Evolutionary conservation across 495 filamentous ascomycete species (phyloP).

Genomic region (Amniculicola lignicola): DNA sequence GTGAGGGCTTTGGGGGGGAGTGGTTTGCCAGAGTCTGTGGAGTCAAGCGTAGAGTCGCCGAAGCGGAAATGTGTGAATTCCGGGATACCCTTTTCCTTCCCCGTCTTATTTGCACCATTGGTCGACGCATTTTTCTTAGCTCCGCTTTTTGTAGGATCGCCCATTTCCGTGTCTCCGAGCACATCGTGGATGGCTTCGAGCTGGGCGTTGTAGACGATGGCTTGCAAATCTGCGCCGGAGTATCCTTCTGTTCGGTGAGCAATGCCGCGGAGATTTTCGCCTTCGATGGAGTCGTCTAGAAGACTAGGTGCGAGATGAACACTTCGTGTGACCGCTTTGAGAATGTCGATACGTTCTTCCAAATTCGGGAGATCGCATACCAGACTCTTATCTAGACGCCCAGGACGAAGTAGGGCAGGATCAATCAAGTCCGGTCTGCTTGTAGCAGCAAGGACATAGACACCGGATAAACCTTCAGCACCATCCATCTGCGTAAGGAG

Average conservation of each 20-base stretch:
- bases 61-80: conserved; percentile 83
- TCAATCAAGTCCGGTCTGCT: conserved; percentile 90
- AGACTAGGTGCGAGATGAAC: conserved; percentile 65
- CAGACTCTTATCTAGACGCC: conserved; percentile 84
- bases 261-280: conserved; percentile 60
- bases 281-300: conserved; percentile 43
- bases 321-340: conserved; percentile 74
- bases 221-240: conserved; percentile 90
- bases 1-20: conserved; percentile 44
- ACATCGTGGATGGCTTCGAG: conserved; percentile 94
- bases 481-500: conserved; percentile 98
- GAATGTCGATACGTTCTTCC: conserved; percentile 82
- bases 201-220: conserved; percentile 92
- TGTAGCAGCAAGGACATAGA: conserved; percentile 94
- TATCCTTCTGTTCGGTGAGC: conserved; percentile 83
- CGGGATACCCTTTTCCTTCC: conserved; percentile 41
- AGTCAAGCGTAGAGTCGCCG: conserved; percentile 45
- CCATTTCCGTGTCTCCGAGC: conserved; percentile 60
- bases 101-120: conserved; percentile 31
- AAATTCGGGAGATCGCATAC: conserved; percentile 80
- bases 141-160: conserved; percentile 35
- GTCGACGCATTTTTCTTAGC: conserved; percentile 30
- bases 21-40: background rate
- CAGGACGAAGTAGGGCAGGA: conserved; percentile 83
- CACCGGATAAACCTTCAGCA: conserved; percentile 87